Conservation (phyloP, 306 rosid species). For the Trifolium subterraneum region DNA sequence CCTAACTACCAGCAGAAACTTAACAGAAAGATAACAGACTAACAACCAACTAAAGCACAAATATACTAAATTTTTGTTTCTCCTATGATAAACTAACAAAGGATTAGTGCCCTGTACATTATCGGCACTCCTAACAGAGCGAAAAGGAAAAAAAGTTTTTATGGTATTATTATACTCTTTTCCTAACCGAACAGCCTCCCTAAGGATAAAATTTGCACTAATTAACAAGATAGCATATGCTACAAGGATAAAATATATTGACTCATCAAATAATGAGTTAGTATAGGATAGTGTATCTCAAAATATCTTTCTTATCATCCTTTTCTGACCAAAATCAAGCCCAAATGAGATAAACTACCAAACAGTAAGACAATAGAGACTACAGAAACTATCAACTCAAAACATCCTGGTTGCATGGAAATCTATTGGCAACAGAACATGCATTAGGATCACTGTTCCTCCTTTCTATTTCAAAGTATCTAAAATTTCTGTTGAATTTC, state of each 20-base stretch:
- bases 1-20: too few relatives aligned
- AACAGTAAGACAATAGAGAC: constrained; percentile 15
- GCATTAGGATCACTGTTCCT: too few relatives aligned
- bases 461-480: too few relatives aligned
- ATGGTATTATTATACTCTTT: background rate
- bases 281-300: background rate
- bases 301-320: background rate
- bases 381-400: constrained; percentile 22
- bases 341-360: background rate
- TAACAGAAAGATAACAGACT: too few relatives aligned
- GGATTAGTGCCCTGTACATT: too few relatives aligned
- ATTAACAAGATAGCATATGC: background rate
- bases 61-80: too few relatives aligned
- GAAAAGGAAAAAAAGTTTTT: too few relatives aligned
- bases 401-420: background rate
- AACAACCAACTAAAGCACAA: too few relatives aligned
- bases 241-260: background rate
- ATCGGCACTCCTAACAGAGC: too few relatives aligned
- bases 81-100: too few relatives aligned
- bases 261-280: background rate
- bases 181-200: background rate
- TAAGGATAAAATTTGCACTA: background rate
- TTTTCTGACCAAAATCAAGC: background rate
- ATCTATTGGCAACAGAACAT: too few relatives aligned
- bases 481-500: too few relatives aligned